Evolutionary conservation across 1,284 basidiomycete genomes (phyloP), one percentile per base, ranked within the genome.

Genomic region (Macrocystidia cucumis): DNA sequence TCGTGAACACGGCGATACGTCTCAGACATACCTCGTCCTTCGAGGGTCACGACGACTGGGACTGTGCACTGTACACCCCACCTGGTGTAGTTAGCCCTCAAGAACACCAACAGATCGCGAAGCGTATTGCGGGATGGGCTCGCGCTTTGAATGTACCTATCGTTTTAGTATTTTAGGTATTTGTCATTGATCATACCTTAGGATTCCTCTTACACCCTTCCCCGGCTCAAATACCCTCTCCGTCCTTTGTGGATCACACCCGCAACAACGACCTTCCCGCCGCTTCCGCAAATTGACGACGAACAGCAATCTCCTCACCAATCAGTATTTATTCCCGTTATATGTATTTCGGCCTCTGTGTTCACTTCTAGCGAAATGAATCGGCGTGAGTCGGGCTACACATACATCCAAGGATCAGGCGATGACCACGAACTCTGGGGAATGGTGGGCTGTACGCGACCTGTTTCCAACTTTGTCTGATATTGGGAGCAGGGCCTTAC

Each of bases 361-460:
- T 72, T 75, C 38, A 63, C 79, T 4, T 51, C 63, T 9, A 72
- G 76, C 1, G 74, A 74, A 2, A 34, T 69, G 1, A 73, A 80
- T 42, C 63, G 84, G 24, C 69, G 81, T 1, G 48, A 63, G 9
- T 59, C 59, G 11, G 83, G 82, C 0, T 91, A 76, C 49, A 64
- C 74, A 3, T 93, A 93, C 48, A 74, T 93, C 5, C 90, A 93
- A 56, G 91, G 91, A 2, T 86, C 85, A 0, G 90, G 89, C 0
- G 89, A 92, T 49, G 90, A 92, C 48, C 88, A 92, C 48, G 90
- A 92, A 52, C 62, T 82, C 5, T 92, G 89, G 89, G 74, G 83
- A 25, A 72, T 73, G 74, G 84, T 83, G 28, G 24, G 68, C 53
- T n/a, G n/a, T 24, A n/a, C 12, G 5, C 13, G 38, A 9, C 28